phyloP scores from a whole-genome alignment of 2,329 filamentous ascomycete species.

The Knufia petricola region DNA sequence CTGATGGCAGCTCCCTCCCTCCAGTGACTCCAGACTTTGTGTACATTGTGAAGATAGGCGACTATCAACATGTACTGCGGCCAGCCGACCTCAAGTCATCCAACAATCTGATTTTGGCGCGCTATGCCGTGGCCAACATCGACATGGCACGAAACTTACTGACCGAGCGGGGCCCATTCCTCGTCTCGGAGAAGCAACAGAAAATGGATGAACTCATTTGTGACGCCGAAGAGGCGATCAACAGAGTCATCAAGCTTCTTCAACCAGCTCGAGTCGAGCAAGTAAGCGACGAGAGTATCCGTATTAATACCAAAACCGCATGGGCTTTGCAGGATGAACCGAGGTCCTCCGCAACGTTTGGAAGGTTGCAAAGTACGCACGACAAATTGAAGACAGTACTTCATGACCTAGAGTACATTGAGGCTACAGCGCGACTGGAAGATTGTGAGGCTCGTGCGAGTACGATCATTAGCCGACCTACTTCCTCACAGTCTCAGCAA shows the following conservation, averaged over 20 bases:
- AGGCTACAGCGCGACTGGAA: conserved; percentile 8
- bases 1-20: conserved; percentile 1
- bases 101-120: conserved; percentile 4
- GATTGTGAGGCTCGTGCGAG: conserved; percentile 1
- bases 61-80: conserved; percentile 5
- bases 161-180: conserved; percentile 4
- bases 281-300: conserved; percentile 8
- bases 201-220: conserved; percentile 9
- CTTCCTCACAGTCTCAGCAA: background rate
- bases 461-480: background rate
- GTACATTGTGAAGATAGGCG: conserved; percentile 6
- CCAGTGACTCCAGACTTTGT: conserved; percentile 3
- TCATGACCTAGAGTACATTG: conserved; percentile 7
- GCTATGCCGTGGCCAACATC: conserved; percentile 2
- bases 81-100: conserved; percentile 6
- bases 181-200: conserved; percentile 1
- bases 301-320: conserved; percentile 7
- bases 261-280: conserved; percentile 5
- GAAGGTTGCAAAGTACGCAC: conserved; percentile 1
- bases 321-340: conserved; percentile 6
- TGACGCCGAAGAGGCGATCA: conserved; percentile 8
- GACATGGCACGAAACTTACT: conserved; percentile 5
- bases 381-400: conserved; percentile 8
- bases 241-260: conserved; percentile 8
- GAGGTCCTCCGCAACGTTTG: conserved; percentile 5